Evolutionary conservation across 192 early-diverging fungal species (phyloP), one percentile per base, ranked within the genome.

Genomic region (Pecoramyces ruminantium): DNA sequence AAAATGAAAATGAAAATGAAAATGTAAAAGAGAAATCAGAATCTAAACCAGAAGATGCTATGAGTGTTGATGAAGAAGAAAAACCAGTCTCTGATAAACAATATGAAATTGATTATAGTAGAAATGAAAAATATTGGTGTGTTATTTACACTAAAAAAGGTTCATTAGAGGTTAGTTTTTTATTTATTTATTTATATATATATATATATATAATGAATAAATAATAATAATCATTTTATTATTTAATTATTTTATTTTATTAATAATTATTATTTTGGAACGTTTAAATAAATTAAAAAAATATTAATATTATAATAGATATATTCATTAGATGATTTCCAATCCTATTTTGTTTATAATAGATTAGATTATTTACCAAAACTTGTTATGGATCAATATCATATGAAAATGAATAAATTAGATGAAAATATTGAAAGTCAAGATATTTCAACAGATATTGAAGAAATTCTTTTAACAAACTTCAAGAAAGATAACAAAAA

Each of bases 401-500:
- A 51, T 51, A 51, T 51, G 42, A 51, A 51, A 51, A 51, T 51
- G 42, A 51, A 51, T 51, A 51, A 51, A 51, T 51, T 51, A 51
- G 42, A 51, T 51, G 42, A 51, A 13, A 51, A 51, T 51, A 51
- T 51, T 21, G 42, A 51, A 51, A 51, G 13, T 51, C 42, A 51
- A 21, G 42, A 13, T 51, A 51, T 51, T 21, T 51, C 87, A 17
- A 84, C 81, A 21, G 87, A 93, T 30, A 88, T 95, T 30, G 86
- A 90, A 78, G 94, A 95, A 82, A 89, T 96, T 80, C 28, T 90
- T 27, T 84, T 95, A 82, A 86, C 88, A 30, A 86, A 88, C 80
- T 85, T 96, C 82, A 94, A 94, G 30, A 83, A 86, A 30, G 82
- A 86, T 77, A 77, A 25, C 4, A 67, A 88, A 21, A 84, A 80